Base-by-base conservation (phyloP, 148 eudicot genomes). In the Rhododendron ferrugineum region DNA sequence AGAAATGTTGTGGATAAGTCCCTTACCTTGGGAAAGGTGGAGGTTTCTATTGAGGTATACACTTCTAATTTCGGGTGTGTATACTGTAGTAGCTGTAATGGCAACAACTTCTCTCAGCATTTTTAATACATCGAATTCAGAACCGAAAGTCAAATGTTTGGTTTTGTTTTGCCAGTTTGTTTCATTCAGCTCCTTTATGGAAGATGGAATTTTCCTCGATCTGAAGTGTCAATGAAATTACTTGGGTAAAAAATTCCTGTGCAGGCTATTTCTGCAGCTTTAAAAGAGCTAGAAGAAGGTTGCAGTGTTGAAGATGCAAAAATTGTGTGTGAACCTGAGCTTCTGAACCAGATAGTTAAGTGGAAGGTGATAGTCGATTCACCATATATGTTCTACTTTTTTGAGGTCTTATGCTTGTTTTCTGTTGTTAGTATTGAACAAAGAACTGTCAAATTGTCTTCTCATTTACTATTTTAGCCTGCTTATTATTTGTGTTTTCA, bases 191-290 rank as follows among this genome's bases (percentile, higher is more conserved):
- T 70, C 75, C 37, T 13, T 13, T 3, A 70, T 70, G 75, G 75
- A 70, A 70, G 75, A 32, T 14, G 75, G 47, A 72, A 47, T 36
- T 85, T 80, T 80, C 58, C 20, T 68, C 5, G 8, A 74, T 74
- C n/a, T 76, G 52, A 23, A 36, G 62, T 78, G 85, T 80, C 60
- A 36, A 5, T 84, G 52, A 30, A 70, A 32, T 70, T 79, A 49
- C 50, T 32, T 16, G 66, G 34, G 32, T 56, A 28, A 30, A 16
- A 47, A 44, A 52, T 80, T 18, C 26, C 20, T 81, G 82, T 92
- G 91, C 90, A 97, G 99, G 95, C 98, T 86, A 62, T 97, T 83
- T 93, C 88, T 85, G 92, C 89, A 32, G 99, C 98, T 85, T 62
- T 85, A 74, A 66, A 87, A 81, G 91, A 91, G 91, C 90, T 97